Conservation (phyloP, 768 basidiomycete genomes). For the Agaricus sinodeliciosus region DNA sequence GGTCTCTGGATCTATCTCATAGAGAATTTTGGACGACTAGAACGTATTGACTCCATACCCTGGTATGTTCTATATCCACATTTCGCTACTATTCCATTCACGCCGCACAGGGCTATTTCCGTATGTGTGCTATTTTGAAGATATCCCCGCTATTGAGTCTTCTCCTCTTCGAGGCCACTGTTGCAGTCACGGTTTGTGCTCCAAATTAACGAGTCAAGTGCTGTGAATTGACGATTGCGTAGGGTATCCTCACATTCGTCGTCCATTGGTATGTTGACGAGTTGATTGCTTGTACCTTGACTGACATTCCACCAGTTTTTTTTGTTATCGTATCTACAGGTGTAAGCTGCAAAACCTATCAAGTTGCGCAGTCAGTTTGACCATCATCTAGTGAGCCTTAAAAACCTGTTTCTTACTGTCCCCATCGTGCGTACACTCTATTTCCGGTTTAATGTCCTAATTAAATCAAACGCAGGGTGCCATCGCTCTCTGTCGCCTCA, state of each 20-base stretch:
- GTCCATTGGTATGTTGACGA: conserved; percentile 19
- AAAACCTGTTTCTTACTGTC: conserved; percentile 24
- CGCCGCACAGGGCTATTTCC: neutral
- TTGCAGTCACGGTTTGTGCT: conserved; percentile 19
- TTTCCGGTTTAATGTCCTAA: neutral
- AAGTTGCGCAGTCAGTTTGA: no score
- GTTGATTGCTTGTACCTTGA: no score
- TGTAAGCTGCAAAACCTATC: conserved; percentile 19
- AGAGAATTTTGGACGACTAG: conserved; percentile 20
- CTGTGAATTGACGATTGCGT: neutral
- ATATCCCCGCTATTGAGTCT: neutral
- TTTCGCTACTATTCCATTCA: neutral
- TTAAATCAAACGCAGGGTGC: conserved; percentile 12
- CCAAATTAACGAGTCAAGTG: neutral
- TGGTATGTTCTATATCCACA: conserved; percentile 20
- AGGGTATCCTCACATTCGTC: conserved; percentile 26
- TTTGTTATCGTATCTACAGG: conserved; percentile 31
- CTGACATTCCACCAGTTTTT: conserved; percentile 21
- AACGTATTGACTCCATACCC: conserved; percentile 25
- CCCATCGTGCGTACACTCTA: conserved; percentile 23
- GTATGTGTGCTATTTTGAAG: neutral
- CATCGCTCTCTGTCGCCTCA: conserved; percentile 22
- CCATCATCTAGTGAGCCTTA: conserved; percentile 25
- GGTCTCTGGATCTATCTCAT: conserved; percentile 35
- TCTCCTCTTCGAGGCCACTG: conserved; percentile 15